Evolutionary conservation across 805 yeast genomes (phyloP).

Genomic region (Yamadazyma phyllophila): DNA sequence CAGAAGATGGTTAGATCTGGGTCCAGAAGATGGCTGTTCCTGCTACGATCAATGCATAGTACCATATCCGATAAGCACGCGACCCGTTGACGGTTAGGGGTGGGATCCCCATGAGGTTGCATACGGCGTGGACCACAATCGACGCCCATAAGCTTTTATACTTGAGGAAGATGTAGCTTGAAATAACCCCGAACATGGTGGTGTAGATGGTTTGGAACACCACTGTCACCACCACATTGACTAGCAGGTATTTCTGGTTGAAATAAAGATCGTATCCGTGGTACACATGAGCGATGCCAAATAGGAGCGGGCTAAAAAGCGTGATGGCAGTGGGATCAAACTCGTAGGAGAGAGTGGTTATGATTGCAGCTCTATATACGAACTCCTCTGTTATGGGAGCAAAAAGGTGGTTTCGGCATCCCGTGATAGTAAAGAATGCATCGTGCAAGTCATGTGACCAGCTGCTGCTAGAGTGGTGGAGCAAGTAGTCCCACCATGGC

Average conservation of each 20-base stretch:
- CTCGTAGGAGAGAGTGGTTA: conserved; percentile 20
- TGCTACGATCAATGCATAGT: conserved; percentile 11
- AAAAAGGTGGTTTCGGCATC: conserved; percentile 55
- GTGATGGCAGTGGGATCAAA: conserved; percentile 18
- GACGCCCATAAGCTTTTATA: conserved; percentile 53
- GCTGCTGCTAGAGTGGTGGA: neutral
- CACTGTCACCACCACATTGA: conserved; percentile 3
- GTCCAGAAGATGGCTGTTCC: conserved; percentile 7
- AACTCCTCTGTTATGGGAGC: conserved; percentile 83
- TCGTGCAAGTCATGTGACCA: conserved; percentile 8
- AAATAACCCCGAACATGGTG: conserved; percentile 65
- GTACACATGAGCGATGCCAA: conserved; percentile 78
- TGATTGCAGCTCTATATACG: conserved; percentile 55
- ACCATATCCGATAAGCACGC: conserved; percentile 7
- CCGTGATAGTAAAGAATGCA: conserved; percentile 30
- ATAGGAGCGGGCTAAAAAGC: conserved; percentile 55
- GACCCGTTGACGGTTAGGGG: conserved; percentile 14
- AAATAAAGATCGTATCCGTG: conserved; percentile 54
- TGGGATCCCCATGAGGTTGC: conserved; percentile 75
- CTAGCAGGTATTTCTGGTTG: conserved; percentile 1
- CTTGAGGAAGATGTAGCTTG: conserved; percentile 53
- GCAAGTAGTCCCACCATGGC: conserved; percentile 40
- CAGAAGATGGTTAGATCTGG: neutral
- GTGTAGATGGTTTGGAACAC: conserved; percentile 64
- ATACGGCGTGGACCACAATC: conserved; percentile 57